A percentile compares a stretch with the other conserved stretches of the same genome.
Conservation (phyloP, 495 filamentous ascomycete species). For the Aeminium ludgeri region DNA sequence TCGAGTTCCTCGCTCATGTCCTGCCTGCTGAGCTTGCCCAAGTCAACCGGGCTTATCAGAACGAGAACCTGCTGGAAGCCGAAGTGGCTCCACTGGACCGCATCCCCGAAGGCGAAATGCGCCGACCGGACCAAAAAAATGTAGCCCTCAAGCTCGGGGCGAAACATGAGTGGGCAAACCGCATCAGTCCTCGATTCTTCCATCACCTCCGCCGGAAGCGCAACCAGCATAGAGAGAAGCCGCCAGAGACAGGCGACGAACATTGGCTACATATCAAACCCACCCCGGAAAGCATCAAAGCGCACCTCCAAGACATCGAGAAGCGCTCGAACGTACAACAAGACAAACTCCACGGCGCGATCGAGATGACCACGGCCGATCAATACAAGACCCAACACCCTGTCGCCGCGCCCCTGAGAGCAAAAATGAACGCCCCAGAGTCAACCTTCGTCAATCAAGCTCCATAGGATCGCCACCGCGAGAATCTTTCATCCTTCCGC, state of each 20-base stretch:
- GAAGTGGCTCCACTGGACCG: conserved; percentile 4
- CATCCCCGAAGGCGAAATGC: conserved; percentile 7
- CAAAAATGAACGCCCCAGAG: not conserved
- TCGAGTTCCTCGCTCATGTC: conserved; percentile 19
- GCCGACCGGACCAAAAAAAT: conserved; percentile 12
- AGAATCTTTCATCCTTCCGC: too few relatives aligned
- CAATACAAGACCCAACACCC: too few relatives aligned
- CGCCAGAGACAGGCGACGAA: conserved; percentile 11
- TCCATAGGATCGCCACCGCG: conserved; percentile 12
- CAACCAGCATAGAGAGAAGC: conserved; percentile 2
- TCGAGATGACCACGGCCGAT: not conserved
- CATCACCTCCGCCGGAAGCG: conserved; percentile 2
- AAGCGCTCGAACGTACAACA: not conserved
- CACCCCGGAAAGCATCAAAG: conserved; percentile 4
- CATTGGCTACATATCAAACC: conserved; percentile 19
- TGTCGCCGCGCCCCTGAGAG: not conserved
- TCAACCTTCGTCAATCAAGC: conserved; percentile 7
- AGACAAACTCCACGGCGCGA: not conserved
- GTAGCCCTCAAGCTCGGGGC: conserved; percentile 13
- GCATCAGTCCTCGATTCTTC: conserved; percentile 12
- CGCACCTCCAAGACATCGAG: not conserved
- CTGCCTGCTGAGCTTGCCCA: conserved; percentile 11
- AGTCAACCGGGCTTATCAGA: conserved; percentile 14
- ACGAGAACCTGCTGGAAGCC: conserved; percentile 14
- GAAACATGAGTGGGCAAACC: conserved; percentile 14